phyloP scores from a whole-genome alignment of 495 filamentous ascomycete species.

The Cercophora samala region DNA sequence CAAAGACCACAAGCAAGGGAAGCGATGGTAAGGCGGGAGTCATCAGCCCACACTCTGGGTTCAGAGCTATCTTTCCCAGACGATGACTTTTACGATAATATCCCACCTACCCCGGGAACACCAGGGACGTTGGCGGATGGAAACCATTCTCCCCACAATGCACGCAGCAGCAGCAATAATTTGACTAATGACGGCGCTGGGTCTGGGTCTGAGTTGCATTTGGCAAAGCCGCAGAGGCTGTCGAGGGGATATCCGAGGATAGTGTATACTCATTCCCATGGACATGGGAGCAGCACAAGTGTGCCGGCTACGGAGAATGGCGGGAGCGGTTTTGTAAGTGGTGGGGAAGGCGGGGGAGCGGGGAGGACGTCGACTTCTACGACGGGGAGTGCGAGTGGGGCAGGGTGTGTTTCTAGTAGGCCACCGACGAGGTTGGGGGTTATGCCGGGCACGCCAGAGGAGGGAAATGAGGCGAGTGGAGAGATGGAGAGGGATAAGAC shows the following conservation, averaged over 20 bases:
- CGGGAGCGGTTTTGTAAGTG: too few species aligned
- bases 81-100: background rate
- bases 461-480: background rate
- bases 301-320: background rate
- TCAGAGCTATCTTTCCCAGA: background rate
- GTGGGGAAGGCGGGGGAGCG: background rate
- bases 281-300: background rate
- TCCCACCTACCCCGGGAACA: background rate
- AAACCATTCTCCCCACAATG: background rate
- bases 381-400: background rate
- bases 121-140: background rate
- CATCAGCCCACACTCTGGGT: background rate
- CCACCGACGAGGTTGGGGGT: background rate
- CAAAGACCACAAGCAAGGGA: background rate
- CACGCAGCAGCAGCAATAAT: background rate
- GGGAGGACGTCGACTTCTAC: background rate
- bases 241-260: background rate
- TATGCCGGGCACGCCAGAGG: background rate
- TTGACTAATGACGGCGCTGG: background rate
- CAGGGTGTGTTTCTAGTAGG: background rate
- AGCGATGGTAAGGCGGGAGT: background rate
- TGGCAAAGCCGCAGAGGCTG: background rate
- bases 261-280: background rate
- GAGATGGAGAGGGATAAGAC: background rate
- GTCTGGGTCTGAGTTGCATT: background rate